Base-by-base conservation (phyloP, 106 monocot genomes). In the Hemerocallis citrina region DNA sequence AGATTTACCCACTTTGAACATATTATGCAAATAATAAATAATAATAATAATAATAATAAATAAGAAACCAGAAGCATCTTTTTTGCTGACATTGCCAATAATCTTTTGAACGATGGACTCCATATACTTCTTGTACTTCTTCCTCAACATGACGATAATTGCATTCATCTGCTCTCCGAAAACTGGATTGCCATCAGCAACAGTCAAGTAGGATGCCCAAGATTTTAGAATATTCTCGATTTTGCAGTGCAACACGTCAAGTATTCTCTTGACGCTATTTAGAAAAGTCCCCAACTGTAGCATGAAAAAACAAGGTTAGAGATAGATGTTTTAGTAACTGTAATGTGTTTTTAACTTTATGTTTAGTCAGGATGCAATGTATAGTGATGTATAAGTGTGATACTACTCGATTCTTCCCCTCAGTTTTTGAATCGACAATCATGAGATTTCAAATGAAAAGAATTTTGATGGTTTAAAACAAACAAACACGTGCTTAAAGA, bases 141-240 rank as follows among this genome's bases (percentile, higher is more conserved):
- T 90, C 66, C 81, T 83, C 22, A 91, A 70, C 74, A 84, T 46
- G 1, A 96, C 81, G 19, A 64, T 78, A 39, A 90, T 65, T 42
- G 75, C 82, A 64, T 91, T 90, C 78, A 81, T 81, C 55, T 84
- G 83, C 56, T 90, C 95, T 37, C 95, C 95, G 57, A 79, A 90
- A 46, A 61, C 42, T 16, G 71, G 37, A 35, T 72, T 84, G 30
- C 62, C 66, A 27, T 82, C 74, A 23, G 49, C 47, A 27, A 79
- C 34, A 21, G 74, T 77, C 64, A 84, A 49, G 54, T 64, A 80
- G 62, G 71, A 59, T 22, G 72, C 89, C 79, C 86, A 80, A 10
- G 76, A 72, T 61, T 79, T 86, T 60, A 96, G 62, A 12, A 70
- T 60, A 30, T 81, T 76, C 64, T 90, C 90, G 13, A 91, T 55